phyloP scores from a whole-genome alignment of 192 early-diverging fungal genomes.

The Dissophora ornata region DNA sequence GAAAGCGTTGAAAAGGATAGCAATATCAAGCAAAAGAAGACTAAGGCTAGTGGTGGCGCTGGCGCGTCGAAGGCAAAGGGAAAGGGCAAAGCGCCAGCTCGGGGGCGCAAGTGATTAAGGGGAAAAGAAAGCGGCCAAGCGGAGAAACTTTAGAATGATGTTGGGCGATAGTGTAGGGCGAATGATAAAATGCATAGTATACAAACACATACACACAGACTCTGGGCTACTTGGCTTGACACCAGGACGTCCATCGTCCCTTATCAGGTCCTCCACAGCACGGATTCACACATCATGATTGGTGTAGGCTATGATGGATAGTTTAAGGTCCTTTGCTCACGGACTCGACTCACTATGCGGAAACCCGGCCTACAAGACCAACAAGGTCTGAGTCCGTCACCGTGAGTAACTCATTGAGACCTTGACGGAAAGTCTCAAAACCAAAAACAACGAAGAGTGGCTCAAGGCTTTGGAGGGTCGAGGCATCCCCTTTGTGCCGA shows the following conservation, averaged over 20 bases:
- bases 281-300: constrained; percentile 84
- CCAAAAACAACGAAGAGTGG: constrained; percentile 69
- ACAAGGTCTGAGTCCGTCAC: constrained; percentile 78
- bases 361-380: constrained; percentile 71
- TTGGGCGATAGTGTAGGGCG: no score
- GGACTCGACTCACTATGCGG: constrained; percentile 58
- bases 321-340: constrained; percentile 77
- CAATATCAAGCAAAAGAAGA: constrained; percentile 54
- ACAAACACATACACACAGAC: no score
- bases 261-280: constrained; percentile 86
- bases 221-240: no score
- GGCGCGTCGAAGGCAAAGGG: constrained; percentile 26
- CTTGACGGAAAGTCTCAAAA: constrained; percentile 63
- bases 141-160: not conserved
- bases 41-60: constrained; percentile 4
- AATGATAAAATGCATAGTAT: no score
- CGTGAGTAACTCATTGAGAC: constrained; percentile 70
- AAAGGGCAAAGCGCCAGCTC: constrained; percentile 27
- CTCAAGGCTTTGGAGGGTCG: constrained; percentile 69
- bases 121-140: not conserved
- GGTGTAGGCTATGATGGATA: constrained; percentile 93
- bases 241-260: constrained; percentile 95
- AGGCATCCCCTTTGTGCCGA: constrained; percentile 85
- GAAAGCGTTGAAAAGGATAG: constrained; percentile 65
- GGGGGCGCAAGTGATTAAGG: constrained; percentile 13